Percentiles rank a stretch among this genome's conserved stretches.
Evolutionary conservation across 257 asterid genomes (phyloP).

Genomic region (Schizonepeta tenuifolia): DNA sequence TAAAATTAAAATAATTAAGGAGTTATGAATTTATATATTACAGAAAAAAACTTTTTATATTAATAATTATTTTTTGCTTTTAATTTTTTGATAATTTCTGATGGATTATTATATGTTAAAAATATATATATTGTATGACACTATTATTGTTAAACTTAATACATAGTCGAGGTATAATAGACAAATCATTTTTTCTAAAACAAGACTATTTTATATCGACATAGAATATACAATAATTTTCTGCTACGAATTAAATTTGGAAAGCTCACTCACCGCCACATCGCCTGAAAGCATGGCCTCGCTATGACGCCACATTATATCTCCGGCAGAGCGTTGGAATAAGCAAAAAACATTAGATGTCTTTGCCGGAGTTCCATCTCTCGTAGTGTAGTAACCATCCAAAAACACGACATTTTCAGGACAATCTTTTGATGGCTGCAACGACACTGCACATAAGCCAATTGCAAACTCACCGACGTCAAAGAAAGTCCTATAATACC

Average conservation of each 20-base stretch:
- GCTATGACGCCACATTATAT: conserved; percentile 41
- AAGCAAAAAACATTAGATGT: conserved; percentile 46
- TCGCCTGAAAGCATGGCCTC: conserved; percentile 16
- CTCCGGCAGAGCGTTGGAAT: conserved; percentile 58
- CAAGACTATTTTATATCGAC: no score
- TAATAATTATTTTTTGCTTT: no score
- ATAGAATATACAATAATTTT: not conserved
- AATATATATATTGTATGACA: no score
- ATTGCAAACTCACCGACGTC: conserved; percentile 59
- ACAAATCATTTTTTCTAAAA: no score
- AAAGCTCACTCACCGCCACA: conserved; percentile 1
- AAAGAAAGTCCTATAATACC: conserved; percentile 48
- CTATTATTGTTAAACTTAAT: no score
- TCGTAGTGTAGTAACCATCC: conserved; percentile 42
- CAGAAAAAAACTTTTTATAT: no score
- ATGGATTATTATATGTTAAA: no score
- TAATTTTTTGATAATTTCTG: no score
- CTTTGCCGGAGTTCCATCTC: conserved; percentile 43
- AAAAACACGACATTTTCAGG: conserved; percentile 48
- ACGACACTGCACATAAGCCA: conserved; percentile 42
- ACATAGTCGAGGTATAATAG: no score
- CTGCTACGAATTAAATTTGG: not conserved
- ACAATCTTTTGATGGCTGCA: conserved; percentile 50
- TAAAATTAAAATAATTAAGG: no score
- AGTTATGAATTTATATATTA: no score